Conservation (phyloP, 352 stramenopile genomes). For the Pythium dissotocum region DNA sequence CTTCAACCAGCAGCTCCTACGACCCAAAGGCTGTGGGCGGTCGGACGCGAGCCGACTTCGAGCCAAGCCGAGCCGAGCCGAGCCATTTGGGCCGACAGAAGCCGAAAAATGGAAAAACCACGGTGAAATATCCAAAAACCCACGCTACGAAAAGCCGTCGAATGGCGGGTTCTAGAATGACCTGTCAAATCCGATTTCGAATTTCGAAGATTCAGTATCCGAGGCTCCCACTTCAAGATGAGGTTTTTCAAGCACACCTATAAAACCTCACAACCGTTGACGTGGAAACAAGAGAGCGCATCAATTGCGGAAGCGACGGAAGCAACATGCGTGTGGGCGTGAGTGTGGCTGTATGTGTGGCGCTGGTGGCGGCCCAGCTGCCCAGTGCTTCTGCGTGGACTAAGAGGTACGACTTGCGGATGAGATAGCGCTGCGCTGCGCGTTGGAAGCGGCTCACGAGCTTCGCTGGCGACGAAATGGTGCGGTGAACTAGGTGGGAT, state of each 20-base stretch:
- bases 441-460: slow-evolving; percentile 6
- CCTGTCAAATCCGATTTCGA: slow-evolving; percentile 19
- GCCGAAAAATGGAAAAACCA: slow-evolving; percentile 15
- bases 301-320: slow-evolving; percentile 3
- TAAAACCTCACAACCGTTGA: slow-evolving; percentile 29
- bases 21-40: not conserved
- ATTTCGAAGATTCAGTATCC: slow-evolving; percentile 10
- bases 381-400: slow-evolving; percentile 12
- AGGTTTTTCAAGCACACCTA: slow-evolving; percentile 24
- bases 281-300: slow-evolving; percentile 16
- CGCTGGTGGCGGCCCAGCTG: not conserved
- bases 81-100: not conserved
- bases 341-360: slow-evolving; percentile 2
- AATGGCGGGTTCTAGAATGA: slow-evolving; percentile 36
- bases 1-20: slow-evolving; percentile 2
- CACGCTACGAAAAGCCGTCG: slow-evolving; percentile 2
- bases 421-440: not conserved
- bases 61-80: slow-evolving; percentile 15
- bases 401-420: slow-evolving; percentile 16
- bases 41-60: not conserved
- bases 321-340: slow-evolving; percentile 8
- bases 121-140: slow-evolving; percentile 24
- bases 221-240: slow-evolving; percentile 33
- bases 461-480: not conserved
- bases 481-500: slow-evolving; percentile 53